Evolutionary conservation across 805 yeast species (phyloP), one percentile per base, ranked within the genome.

Genomic region (Zygoascus flipseniorum): DNA sequence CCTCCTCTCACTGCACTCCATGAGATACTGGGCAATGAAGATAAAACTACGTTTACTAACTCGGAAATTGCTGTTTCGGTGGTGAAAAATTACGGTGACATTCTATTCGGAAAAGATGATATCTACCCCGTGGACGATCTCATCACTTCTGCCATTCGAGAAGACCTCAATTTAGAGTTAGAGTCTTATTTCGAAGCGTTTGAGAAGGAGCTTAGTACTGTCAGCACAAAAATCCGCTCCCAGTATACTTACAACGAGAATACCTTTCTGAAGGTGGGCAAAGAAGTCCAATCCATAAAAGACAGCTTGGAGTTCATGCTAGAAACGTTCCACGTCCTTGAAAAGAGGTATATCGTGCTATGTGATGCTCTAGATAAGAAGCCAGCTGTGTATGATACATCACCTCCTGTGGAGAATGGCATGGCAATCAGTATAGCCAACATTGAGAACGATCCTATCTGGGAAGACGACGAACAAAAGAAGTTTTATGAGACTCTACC

Each of bases 401-500:
- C 67, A 5, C 61, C 58, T 5, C 66, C 59, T 1, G 65, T 57
- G 2, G 60, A 56, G 2, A 65, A 58, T 1, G 64, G 60, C 2
- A 59, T 63, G 8, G 47, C 58, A 3, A 61, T 58, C 45, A 51
- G 62, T 52, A 31, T 52, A 51, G 47, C 47, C 42, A 47, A 54
- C 31, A 43, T 53, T 11, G 53, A 49, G 11, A 52, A 52, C n/a
- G 51, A 48, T n/a, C 48, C 50, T 5, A 58, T 76, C 1, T 88
- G 95, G 95, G 86, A 79, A 42, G 81, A 76, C 53, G 80, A 80
- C 16, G 83, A 81, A 31, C 81, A 78, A n/a, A 75, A 76, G 56
- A 73, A 72, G 56, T 89, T 88, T 63, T 89, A 90, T 67, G 70
- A 76, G 47, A 95, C 88, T 63, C 76, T 86, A 8, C 70, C 87